Conservation (phyloP, 257 asterid species). For the Gentiana macrophylla region DNA sequence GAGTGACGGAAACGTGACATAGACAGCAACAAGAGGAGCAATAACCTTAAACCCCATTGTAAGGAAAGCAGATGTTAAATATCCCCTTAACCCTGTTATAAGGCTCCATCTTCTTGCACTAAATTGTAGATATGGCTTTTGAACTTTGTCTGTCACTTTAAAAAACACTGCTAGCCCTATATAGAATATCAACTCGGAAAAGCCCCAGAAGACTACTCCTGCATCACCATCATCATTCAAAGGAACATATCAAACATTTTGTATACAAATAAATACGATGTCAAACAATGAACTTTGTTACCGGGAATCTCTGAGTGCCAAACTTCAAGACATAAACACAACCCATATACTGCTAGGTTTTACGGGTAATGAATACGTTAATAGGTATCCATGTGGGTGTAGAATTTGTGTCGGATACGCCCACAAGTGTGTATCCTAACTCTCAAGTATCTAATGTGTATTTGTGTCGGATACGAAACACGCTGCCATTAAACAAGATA, state of each 20-base stretch:
- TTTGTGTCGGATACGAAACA: too few species aligned
- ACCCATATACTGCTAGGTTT: too few species aligned
- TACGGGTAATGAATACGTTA: too few species aligned
- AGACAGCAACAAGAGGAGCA: slow-evolving; percentile 61
- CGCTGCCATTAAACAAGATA: too few species aligned
- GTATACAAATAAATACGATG: too few species aligned
- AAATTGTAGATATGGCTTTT: slow-evolving; percentile 82
- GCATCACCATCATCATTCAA: slow-evolving; percentile 34
- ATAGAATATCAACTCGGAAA: slow-evolving; percentile 56
- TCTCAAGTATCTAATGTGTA: too few species aligned
- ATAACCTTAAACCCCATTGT: slow-evolving; percentile 62
- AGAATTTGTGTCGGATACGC: too few species aligned
- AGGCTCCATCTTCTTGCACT: slow-evolving; percentile 93
- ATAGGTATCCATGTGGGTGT: too few species aligned
- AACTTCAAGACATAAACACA: too few species aligned
- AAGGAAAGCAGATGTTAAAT: slow-evolving; percentile 46
- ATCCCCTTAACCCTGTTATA: slow-evolving; percentile 85
- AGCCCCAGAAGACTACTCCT: slow-evolving; percentile 49
- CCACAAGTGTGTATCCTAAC: too few species aligned
- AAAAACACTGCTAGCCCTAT: slow-evolving; percentile 68
- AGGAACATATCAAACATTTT: slow-evolving; percentile 1
- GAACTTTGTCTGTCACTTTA: slow-evolving; percentile 44
- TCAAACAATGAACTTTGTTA: too few species aligned
- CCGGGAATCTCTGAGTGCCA: too few species aligned
- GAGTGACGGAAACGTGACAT: slow-evolving; percentile 70